Conservation (phyloP, 2,329 filamentous ascomycete genomes). For the Venturia effusa region DNA sequence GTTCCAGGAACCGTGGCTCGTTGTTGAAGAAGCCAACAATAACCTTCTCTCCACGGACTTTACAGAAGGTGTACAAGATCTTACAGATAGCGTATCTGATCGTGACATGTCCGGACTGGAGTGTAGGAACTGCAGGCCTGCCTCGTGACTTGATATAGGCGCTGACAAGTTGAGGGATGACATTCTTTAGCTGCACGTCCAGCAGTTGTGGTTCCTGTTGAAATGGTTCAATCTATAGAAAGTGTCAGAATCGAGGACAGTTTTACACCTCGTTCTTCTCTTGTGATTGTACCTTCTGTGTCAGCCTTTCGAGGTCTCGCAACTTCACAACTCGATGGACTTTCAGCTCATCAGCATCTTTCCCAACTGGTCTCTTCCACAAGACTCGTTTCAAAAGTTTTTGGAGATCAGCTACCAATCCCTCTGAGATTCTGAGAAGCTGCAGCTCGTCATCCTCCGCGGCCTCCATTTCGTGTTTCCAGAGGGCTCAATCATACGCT, state of each 20-base stretch:
- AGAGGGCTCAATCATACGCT: neutral
- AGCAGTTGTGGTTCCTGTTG: conserved; percentile 92
- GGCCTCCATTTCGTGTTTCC: conserved; percentile 20
- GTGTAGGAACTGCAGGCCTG: neutral
- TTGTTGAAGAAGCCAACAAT: conserved; percentile 85
- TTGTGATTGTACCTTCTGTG: conserved; percentile 12
- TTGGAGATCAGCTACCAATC: conserved; percentile 19
- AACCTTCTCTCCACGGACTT: conserved; percentile 87
- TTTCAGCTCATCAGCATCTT: conserved; percentile 8
- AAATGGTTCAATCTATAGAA: conserved; percentile 63
- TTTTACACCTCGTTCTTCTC: neutral
- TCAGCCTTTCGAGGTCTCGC: conserved; percentile 29
- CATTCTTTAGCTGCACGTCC: conserved; percentile 66
- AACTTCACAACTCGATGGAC: conserved; percentile 28
- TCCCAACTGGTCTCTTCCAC: conserved; percentile 1
- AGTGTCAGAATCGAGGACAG: neutral
- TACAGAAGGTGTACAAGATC: conserved; percentile 83
- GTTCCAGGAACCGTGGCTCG: conserved; percentile 75
- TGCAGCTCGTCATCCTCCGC: conserved; percentile 36
- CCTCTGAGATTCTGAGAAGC: conserved; percentile 31
- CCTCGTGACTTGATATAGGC: conserved; percentile 56
- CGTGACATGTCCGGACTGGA: neutral
- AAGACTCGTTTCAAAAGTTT: neutral
- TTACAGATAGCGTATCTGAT: conserved; percentile 44
- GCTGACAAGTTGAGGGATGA: conserved; percentile 64